phyloP scores from a whole-genome alignment of 2,329 filamentous ascomycete species.

The Stagonosporopsis rhizophila region DNA sequence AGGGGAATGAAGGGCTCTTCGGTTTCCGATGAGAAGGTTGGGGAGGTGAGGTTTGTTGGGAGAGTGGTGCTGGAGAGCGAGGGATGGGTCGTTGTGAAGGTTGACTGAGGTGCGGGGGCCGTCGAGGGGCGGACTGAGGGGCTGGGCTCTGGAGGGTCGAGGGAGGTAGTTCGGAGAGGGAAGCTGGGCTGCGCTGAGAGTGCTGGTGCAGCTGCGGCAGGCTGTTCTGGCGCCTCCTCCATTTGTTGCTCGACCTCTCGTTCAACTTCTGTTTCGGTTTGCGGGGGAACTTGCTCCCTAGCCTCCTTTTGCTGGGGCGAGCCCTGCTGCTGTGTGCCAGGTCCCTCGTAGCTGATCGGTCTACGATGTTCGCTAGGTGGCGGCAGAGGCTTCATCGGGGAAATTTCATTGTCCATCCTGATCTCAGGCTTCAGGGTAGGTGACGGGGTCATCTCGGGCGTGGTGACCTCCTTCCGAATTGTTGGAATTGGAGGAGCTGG shows the following conservation, averaged over 20 bases:
- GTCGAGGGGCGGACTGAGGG: conserved; percentile 13
- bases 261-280: neutral
- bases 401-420: conserved; percentile 25
- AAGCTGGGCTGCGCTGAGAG: conserved; percentile 3
- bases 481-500: conserved; percentile 29
- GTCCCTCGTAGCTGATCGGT: conserved; percentile 39
- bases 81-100: neutral
- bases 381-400: conserved; percentile 32
- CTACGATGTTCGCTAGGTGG: conserved; percentile 25
- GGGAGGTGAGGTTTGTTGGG: neutral
- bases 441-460: conserved; percentile 42
- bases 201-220: neutral
- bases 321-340: conserved; percentile 11
- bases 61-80: conserved; percentile 4
- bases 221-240: neutral
- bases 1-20: conserved; percentile 29
- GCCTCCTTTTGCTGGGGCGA: conserved; percentile 2
- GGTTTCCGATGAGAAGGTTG: neutral
- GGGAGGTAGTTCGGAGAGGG: conserved; percentile 18
- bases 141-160: conserved; percentile 20
- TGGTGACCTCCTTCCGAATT: conserved; percentile 30
- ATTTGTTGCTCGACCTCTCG: neutral
- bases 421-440: conserved; percentile 31
- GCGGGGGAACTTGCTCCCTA: neutral
- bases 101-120: conserved; percentile 12